Percentiles rank a stretch among this genome's conserved stretches.
Conservation (phyloP, 352 stramenopile genomes). For the Pythium plurisporium region DNA sequence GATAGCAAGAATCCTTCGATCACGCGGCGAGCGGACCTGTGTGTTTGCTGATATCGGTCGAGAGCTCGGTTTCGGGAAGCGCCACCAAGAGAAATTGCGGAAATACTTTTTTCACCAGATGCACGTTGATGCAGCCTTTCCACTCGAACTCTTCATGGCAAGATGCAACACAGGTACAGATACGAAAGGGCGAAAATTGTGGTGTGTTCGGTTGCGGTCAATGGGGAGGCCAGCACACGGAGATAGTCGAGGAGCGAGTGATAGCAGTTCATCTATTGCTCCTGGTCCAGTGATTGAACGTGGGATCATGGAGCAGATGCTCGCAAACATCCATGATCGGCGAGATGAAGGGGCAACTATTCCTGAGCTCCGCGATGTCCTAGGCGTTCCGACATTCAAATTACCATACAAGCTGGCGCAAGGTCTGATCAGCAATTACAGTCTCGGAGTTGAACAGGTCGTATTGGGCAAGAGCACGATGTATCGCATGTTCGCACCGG, state of each 20-base stretch:
- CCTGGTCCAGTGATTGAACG: slow-evolving; percentile 54
- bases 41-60: slow-evolving; percentile 84
- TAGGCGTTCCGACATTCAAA: slow-evolving; percentile 81
- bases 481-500: slow-evolving; percentile 78
- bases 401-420: slow-evolving; percentile 78
- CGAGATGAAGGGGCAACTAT: slow-evolving; percentile 56
- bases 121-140: slow-evolving; percentile 46
- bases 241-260: background rate
- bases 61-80: slow-evolving; percentile 73
- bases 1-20: slow-evolving; percentile 62
- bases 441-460: slow-evolving; percentile 69
- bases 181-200: slow-evolving; percentile 67
- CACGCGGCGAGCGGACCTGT: slow-evolving; percentile 59
- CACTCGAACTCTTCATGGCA: slow-evolving; percentile 78
- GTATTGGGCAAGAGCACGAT: slow-evolving; percentile 76
- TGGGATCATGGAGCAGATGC: slow-evolving; percentile 81
- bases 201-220: slow-evolving; percentile 60
- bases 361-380: slow-evolving; percentile 68
- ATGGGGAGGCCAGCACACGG: background rate
- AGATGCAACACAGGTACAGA: slow-evolving; percentile 61
- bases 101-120: slow-evolving; percentile 83
- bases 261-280: background rate
- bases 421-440: slow-evolving; percentile 77
- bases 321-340: slow-evolving; percentile 49
- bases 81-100: slow-evolving; percentile 72